These are phyloP conservation scores for Dothistroma septosporum DNA, from an alignment of 2,329 filamentous ascomycete genomes.

Conservation along the genomic window DNA sequence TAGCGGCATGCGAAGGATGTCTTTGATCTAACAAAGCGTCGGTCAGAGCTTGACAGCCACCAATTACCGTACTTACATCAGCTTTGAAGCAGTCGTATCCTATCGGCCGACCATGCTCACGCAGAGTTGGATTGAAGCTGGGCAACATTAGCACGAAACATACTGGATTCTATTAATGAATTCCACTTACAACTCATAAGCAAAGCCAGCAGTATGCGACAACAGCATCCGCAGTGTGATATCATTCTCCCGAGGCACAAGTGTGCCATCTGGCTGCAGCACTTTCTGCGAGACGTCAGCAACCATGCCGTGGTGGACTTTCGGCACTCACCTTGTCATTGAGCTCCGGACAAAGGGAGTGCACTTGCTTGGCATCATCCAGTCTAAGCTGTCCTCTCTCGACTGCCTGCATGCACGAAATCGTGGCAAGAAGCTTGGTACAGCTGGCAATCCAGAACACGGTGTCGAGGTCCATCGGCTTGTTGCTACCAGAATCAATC, in stretches of 20 bases:
- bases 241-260: conserved; percentile 41
- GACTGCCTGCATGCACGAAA: conserved; percentile 48
- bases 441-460: conserved; percentile 55
- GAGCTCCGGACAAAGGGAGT: conserved; percentile 42
- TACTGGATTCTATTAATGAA: not conserved
- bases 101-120: conserved; percentile 43
- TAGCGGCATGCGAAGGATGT: conserved; percentile 51
- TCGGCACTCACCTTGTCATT: conserved; percentile 23
- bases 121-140: conserved; percentile 42
- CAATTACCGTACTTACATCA: conserved; percentile 28
- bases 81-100: conserved; percentile 58
- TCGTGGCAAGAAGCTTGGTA: conserved; percentile 42
- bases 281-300: conserved; percentile 35
- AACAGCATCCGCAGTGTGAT: conserved; percentile 52
- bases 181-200: conserved; percentile 41
- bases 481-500: conserved; percentile 32
- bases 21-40: conserved; percentile 26
- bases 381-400: conserved; percentile 42
- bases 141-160: not conserved
- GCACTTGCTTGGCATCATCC: conserved; percentile 40
- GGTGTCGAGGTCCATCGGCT: conserved; percentile 57
- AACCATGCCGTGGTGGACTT: not conserved
- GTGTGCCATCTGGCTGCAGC: conserved; percentile 38
- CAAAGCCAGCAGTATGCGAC: conserved; percentile 49
- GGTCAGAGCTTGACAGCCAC: not conserved